Percentiles rank a stretch among this genome's conserved stretches.
phyloP scores from a whole-genome alignment of 1,284 basidiomycete genomes.

The Melampsora larici-populina region DNA sequence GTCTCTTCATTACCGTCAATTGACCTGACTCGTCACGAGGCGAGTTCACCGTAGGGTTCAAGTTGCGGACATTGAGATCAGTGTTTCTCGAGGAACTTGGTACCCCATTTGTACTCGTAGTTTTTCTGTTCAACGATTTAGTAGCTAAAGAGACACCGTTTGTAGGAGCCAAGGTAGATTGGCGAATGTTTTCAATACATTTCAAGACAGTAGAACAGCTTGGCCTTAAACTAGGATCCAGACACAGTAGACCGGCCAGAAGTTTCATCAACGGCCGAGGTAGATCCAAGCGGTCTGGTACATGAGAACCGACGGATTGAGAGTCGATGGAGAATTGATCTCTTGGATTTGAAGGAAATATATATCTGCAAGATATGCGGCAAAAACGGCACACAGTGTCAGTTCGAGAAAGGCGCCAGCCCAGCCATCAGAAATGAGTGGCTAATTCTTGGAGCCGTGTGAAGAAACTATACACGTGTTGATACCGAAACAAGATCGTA shows the following conservation, averaged over 20 bases:
- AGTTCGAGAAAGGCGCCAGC: no score
- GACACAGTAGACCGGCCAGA: conserved; percentile 67
- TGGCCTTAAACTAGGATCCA: conserved; percentile 64
- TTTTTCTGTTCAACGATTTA: neutral
- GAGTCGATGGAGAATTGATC: neutral
- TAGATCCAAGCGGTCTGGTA: conserved; percentile 62
- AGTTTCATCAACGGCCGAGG: conserved; percentile 68
- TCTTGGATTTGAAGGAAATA: neutral
- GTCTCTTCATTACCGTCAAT: neutral
- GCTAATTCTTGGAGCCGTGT: neutral
- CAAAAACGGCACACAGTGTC: neutral
- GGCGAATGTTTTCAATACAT: conserved; percentile 57
- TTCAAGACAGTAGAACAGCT: conserved; percentile 67
- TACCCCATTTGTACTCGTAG: neutral
- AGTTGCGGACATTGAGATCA: neutral
- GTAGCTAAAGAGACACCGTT: neutral
- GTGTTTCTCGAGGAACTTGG: no score
- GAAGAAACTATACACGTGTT: neutral
- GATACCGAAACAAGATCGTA: conserved; percentile 52
- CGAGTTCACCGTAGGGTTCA: neutral
- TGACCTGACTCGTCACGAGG: neutral
- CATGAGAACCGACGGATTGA: neutral
- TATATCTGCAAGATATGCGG: neutral
- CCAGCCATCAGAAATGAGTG: no score
- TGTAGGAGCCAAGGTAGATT: neutral